These are phyloP conservation scores for Isatis lusitanica DNA, from an alignment of 441 rosid genomes.

Conservation along the genomic window DNA sequence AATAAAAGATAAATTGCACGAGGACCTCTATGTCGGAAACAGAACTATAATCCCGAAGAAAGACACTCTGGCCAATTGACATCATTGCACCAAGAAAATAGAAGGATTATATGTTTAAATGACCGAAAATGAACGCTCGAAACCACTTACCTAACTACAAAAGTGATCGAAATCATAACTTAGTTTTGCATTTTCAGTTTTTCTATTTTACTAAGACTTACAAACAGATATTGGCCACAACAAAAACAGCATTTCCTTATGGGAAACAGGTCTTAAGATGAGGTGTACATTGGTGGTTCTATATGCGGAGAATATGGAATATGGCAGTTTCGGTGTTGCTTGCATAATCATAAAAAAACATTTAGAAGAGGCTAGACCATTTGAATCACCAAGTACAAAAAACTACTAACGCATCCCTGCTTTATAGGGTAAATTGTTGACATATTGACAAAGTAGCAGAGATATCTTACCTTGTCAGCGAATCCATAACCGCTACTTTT, in stretches of 20 bases:
- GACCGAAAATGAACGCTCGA: constrained; percentile 3
- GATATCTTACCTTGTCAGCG: constrained; percentile 87
- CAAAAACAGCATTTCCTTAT: background rate
- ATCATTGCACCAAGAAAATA: constrained; percentile 10
- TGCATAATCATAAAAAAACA: background rate
- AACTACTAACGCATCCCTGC: background rate
- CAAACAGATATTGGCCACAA: constrained; percentile 1
- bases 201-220: background rate
- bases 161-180: background rate
- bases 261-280: background rate
- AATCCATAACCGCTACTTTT: constrained; percentile 92
- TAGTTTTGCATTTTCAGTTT: background rate
- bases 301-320: background rate
- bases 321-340: background rate
- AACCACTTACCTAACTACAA: constrained; percentile 3
- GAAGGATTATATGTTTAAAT: background rate
- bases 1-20: background rate
- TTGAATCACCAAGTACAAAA: background rate
- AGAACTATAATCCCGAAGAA: background rate
- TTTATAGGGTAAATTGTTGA: background rate
- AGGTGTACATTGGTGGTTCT: background rate
- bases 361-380: constrained; percentile 4
- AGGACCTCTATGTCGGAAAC: background rate
- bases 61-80: background rate
- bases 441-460: constrained; percentile 3